Percentiles rank a stretch among this genome's conserved stretches.
These are phyloP conservation scores for Naegleria fowleri DNA, from an alignment of 208 protist species.

Conservation along the genomic window DNA sequence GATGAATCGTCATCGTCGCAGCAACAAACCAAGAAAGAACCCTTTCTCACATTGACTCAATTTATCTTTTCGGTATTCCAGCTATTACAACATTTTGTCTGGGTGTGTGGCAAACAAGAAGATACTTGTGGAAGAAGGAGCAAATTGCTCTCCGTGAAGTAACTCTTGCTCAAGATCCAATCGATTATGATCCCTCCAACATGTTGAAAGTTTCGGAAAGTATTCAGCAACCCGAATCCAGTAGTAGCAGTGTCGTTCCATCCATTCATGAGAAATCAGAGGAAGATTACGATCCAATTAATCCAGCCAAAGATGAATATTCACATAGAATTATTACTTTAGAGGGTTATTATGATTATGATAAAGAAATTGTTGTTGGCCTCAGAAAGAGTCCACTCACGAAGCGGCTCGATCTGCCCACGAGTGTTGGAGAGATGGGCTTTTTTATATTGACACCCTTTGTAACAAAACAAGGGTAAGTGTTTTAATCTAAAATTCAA, in stretches of 20 bases:
- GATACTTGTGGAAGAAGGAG: neutral
- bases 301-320: neutral
- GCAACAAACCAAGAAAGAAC: neutral
- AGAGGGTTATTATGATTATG: neutral
- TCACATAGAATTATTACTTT: neutral
- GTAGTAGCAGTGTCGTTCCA: neutral
- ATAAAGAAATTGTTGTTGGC: neutral
- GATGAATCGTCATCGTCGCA: neutral
- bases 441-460: constrained; percentile 8
- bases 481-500: too few relatives aligned
- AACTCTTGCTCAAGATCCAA: neutral
- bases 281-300: neutral
- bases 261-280: neutral
- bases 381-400: neutral
- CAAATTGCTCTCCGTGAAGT: neutral
- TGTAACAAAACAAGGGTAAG: neutral
- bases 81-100: constrained; percentile 5
- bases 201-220: neutral
- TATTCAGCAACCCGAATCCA: neutral
- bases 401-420: neutral
- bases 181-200: neutral
- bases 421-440: neutral
- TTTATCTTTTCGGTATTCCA: constrained; percentile 1
- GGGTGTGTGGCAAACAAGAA: neutral
- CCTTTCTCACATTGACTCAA: neutral